These are phyloP conservation scores for Narthecium ossifragum DNA, from an alignment of 106 monocot genomes.

Conservation along the genomic window DNA sequence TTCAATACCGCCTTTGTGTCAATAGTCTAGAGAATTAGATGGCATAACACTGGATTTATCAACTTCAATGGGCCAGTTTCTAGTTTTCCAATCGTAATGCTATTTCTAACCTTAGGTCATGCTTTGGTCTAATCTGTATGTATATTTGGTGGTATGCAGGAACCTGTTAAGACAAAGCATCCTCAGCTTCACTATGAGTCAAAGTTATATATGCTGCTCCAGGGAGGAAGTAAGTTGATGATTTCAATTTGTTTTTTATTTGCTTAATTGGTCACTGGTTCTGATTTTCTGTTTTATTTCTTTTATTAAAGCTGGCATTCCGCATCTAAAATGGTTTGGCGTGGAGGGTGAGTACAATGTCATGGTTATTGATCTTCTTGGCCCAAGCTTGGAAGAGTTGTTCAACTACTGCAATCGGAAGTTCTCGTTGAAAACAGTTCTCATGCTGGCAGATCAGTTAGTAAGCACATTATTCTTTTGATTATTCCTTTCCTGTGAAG, in stretches of 20 bases:
- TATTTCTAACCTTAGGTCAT: too few species aligned
- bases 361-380: conserved; percentile 47
- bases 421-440: conserved; percentile 30
- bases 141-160: too few species aligned
- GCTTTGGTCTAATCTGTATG: neutral
- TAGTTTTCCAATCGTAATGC: too few species aligned
- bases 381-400: conserved; percentile 37
- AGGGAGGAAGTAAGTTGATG: conserved; percentile 31
- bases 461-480: neutral
- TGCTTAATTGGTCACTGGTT: neutral
- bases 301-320: conserved; percentile 28
- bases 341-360: conserved; percentile 31
- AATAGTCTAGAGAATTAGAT: too few species aligned
- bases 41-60: too few species aligned
- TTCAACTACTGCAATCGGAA: conserved; percentile 37
- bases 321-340: conserved; percentile 37
- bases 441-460: conserved; percentile 38
- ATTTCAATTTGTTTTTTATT: neutral
- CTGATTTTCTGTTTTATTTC: neutral
- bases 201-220: conserved; percentile 35
- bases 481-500: neutral
- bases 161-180: conserved; percentile 22
- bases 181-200: conserved; percentile 41
- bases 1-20: too few species aligned
- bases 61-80: too few species aligned